Evolutionary conservation across 345 rosid species (phyloP), one percentile per base, ranked within the genome.

Genomic region (Euphorbia peplus): DNA sequence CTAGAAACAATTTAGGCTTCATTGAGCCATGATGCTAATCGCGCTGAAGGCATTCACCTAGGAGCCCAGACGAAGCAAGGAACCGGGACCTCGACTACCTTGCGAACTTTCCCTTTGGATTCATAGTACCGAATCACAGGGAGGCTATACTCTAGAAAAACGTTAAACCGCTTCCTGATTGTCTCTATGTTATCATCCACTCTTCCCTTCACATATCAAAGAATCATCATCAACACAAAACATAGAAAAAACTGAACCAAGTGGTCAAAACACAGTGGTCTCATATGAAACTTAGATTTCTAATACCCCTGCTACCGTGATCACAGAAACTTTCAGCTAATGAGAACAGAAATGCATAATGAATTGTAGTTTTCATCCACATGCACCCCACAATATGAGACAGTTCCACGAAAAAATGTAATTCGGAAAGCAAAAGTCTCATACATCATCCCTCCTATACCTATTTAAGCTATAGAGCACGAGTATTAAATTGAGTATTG

Each of bases 141-240:
- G 28, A 75, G 66, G 46, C 71, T 75, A 24, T 75, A 70, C 25
- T 75, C 75, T 21, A 58, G 42, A 41, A 70, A 75, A 44, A 70
- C 75, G n/a, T 60, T 75, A 19, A 75, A 70, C n/a, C 79, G 62
- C 79, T 75, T 75, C 64, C 75, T 66, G 8, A 75, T 75, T 51
- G 79, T 70, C 63, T 75, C 75, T 37, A 75, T 60, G 68, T 70
- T 70, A 59, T 75, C 73, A 75, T 69, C 73, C 25, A 46, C 78
- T 57, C 78, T 56, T 42, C 77, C 77, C 77, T 74, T 62, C 39
- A 46, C 48, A 62, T 8, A 14, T 24, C 53, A 32, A 62, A 16
- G 25, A 22, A 52, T 60, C 39, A n/a, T n/a, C n/a, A 60, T 29
- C 63, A 32, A 39, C 2, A 41, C 39, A 37, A 6, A 29, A 44